phyloP scores from a whole-genome alignment of 139 green algal genomes.

The Chlorella sp. region DNA sequence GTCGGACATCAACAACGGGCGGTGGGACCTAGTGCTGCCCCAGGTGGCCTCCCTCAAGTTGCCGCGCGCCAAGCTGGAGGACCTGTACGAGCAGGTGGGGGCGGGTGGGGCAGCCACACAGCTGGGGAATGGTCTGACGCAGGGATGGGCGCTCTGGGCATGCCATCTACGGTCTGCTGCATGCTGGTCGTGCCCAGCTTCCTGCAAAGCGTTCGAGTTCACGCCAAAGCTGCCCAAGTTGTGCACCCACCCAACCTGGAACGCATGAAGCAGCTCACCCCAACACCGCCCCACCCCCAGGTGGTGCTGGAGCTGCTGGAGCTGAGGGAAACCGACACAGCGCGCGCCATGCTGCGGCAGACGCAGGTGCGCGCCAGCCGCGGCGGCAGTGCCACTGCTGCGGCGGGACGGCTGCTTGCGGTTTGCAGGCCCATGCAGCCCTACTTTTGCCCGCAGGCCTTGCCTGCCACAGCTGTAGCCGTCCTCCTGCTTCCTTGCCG shows the following conservation, averaged over 20 bases:
- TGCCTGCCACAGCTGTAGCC: not conserved
- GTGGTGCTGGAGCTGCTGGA: conserved; percentile 97
- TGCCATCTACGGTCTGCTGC: no score
- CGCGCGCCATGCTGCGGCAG: conserved; percentile 89
- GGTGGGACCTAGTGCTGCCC: conserved; percentile 93
- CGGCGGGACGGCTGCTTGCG: not conserved
- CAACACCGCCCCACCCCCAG: conserved; percentile 42
- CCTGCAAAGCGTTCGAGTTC: no score
- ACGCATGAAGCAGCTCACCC: no score
- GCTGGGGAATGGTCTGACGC: not conserved
- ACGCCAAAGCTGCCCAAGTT: no score
- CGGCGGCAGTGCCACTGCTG: no score
- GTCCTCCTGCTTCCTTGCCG: not conserved
- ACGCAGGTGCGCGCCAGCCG: conserved; percentile 55
- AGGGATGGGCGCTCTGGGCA: not conserved
- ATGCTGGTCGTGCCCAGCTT: no score
- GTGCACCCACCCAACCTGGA: no score
- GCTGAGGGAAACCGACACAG: conserved; percentile 92
- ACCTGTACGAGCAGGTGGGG: conserved; percentile 93
- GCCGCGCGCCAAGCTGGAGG: conserved; percentile 86
- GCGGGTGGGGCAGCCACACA: not conserved
- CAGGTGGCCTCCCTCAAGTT: conserved; percentile 87
- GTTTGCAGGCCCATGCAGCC: not conserved
- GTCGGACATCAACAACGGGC: conserved; percentile 87
- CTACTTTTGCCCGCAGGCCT: not conserved